These are phyloP conservation scores for Furculomyces boomerangus DNA, from an alignment of 371 early-diverging fungal species.

Conservation along the genomic window DNA sequence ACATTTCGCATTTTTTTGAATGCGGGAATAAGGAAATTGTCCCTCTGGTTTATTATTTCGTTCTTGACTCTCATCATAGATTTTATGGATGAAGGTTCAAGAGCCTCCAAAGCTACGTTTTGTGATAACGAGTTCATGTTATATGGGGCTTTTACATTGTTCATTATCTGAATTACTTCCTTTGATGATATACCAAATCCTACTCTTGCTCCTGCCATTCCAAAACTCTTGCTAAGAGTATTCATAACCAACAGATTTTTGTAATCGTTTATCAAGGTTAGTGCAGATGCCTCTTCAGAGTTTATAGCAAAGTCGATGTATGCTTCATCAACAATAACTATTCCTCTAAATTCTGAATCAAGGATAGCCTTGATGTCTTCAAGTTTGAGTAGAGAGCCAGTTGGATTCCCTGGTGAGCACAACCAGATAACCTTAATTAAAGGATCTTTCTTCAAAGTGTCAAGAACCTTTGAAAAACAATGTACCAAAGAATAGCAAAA, in stretches of 20 bases:
- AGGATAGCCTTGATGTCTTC: conserved; percentile 55
- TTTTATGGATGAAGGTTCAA: conserved; percentile 47
- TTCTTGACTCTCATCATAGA: conserved; percentile 41
- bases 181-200: conserved; percentile 73
- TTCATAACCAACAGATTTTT: conserved; percentile 91
- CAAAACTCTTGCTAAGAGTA: conserved; percentile 93
- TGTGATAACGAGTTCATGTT: conserved; percentile 83
- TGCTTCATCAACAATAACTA: conserved; percentile 95
- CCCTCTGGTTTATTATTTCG: conserved; percentile 42
- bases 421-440: conserved; percentile 76
- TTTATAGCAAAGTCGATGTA: conserved; percentile 77
- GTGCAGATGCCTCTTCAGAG: conserved; percentile 49
- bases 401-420: conserved; percentile 97
- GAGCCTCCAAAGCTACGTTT: conserved; percentile 52
- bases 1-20: conserved; percentile 22
- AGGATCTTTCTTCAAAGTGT: conserved; percentile 38
- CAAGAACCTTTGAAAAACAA: conserved; percentile 39
- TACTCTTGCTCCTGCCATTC: conserved; percentile 84
- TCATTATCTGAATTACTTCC: conserved; percentile 66
- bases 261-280: conserved; percentile 56
- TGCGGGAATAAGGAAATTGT: conserved; percentile 29
- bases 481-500: background rate
- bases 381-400: conserved; percentile 60
- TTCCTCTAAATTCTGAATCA: conserved; percentile 42
- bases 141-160: conserved; percentile 95